Conservation (phyloP, 345 rosid genomes). For the Iberis pinnata region DNA sequence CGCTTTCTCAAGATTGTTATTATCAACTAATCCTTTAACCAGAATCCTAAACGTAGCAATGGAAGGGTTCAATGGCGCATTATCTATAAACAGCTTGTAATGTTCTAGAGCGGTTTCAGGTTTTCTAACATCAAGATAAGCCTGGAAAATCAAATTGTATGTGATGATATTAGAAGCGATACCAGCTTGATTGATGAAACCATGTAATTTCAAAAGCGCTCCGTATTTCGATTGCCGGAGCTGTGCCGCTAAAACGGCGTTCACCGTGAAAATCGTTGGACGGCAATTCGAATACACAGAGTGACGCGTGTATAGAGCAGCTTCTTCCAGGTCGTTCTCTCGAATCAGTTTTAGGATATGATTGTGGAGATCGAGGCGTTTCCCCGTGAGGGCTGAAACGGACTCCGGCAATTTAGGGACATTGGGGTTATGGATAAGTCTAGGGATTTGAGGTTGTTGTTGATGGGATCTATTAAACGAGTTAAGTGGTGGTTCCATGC, state of each 20-base stretch:
- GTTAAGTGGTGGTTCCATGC: conserved; percentile 73
- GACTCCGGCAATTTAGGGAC: conserved; percentile 81
- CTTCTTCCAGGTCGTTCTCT: conserved; percentile 79
- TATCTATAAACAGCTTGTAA: conserved; percentile 62
- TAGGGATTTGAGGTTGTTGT: conserved; percentile 34
- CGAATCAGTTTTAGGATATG: conserved; percentile 61
- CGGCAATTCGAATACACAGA: conserved; percentile 90
- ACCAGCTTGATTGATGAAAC: conserved; percentile 74
- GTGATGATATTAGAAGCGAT: conserved; percentile 74
- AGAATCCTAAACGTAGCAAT: conserved; percentile 65
- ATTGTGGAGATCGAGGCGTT: conserved; percentile 81
- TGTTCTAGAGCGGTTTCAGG: conserved; percentile 76
- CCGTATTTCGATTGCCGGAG: conserved; percentile 72
- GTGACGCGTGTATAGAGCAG: conserved; percentile 82
- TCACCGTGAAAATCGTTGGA: conserved; percentile 79
- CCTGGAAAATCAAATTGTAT: conserved; percentile 66
- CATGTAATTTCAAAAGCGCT: conserved; percentile 65
- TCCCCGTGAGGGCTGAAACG: conserved; percentile 57
- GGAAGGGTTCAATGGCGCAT: conserved; percentile 67
- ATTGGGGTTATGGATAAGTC: conserved; percentile 75
- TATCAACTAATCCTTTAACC: conserved; percentile 76
- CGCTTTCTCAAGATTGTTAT: conserved; percentile 64
- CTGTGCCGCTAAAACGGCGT: conserved; percentile 75
- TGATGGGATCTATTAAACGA: conserved; percentile 53
- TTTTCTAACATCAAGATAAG: conserved; percentile 68